Conservation (phyloP, 345 rosid species). For the Moricandia moricandioides region DNA sequence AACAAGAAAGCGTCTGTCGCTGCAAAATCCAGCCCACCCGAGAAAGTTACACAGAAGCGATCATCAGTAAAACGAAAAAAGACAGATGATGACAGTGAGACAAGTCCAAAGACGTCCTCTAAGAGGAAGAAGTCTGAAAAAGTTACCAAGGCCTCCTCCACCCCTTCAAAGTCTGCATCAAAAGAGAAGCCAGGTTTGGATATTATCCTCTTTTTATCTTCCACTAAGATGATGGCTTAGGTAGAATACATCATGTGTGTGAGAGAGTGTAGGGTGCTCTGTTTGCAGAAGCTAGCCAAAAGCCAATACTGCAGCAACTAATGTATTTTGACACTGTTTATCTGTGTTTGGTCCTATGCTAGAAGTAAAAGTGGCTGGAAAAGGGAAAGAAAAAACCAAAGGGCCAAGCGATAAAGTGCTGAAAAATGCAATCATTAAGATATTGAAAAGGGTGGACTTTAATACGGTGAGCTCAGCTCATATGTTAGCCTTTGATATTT, state of each 20-base stretch:
- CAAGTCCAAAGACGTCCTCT: slow-evolving; percentile 55
- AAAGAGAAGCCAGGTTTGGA: slow-evolving; percentile 68
- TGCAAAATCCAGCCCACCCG: slow-evolving; percentile 50
- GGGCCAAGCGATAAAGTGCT: slow-evolving; percentile 60
- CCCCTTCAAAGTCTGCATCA: slow-evolving; percentile 50
- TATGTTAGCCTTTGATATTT: neutral
- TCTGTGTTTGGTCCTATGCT: slow-evolving; percentile 27
- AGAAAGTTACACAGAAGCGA: slow-evolving; percentile 50
- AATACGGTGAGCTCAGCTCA: slow-evolving; percentile 63
- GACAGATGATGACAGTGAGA: slow-evolving; percentile 58
- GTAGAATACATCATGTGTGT: neutral
- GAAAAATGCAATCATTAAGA: slow-evolving; percentile 63
- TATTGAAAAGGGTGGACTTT: slow-evolving; percentile 84
- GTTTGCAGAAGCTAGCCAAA: neutral
- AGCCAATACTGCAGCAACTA: slow-evolving; percentile 1
- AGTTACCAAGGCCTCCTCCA: slow-evolving; percentile 37
- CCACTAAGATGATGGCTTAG: neutral
- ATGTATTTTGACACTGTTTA: slow-evolving; percentile 19
- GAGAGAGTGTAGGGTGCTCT: neutral
- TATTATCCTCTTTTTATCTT: neutral
- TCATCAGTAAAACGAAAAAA: slow-evolving; percentile 47
- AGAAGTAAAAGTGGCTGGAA: slow-evolving; percentile 52
- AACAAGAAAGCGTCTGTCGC: slow-evolving; percentile 42
- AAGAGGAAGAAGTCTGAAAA: slow-evolving; percentile 57
- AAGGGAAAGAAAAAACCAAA: slow-evolving; percentile 61